A percentile compares a stretch with the other conserved stretches of the same genome.
Evolutionary conservation across 441 rosid genomes (phyloP).

Genomic region (Populus tomentosa): DNA sequence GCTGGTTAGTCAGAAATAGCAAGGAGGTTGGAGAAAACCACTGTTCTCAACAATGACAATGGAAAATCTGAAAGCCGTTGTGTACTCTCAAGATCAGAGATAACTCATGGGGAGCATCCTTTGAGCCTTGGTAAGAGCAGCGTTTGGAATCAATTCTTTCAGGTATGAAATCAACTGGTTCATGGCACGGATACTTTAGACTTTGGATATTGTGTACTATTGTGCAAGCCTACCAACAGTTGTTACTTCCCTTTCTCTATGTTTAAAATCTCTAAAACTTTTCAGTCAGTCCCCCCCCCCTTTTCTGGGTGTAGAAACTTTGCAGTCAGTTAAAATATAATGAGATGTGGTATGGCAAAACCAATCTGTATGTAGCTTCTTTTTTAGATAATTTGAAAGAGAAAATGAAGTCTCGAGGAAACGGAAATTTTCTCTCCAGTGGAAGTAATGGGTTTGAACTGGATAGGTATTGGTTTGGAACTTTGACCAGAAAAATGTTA

Average conservation of each 20-base stretch:
- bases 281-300: background rate
- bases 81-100: slow-evolving; percentile 69
- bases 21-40: slow-evolving; percentile 77
- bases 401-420: background rate
- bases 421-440: background rate
- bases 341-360: background rate
- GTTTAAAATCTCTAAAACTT: background rate
- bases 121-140: slow-evolving; percentile 86
- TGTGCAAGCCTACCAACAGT: background rate
- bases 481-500: background rate
- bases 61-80: slow-evolving; percentile 46
- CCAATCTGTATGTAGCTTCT: background rate
- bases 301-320: background rate
- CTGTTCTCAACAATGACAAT: slow-evolving; percentile 44
- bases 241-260: background rate
- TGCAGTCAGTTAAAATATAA: background rate
- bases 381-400: background rate
- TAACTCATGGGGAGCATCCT: slow-evolving; percentile 91
- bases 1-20: slow-evolving; percentile 98
- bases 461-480: background rate
- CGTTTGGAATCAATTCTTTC: slow-evolving; percentile 90
- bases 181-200: background rate
- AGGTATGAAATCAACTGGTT: slow-evolving; percentile 45
- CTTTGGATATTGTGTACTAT: background rate
- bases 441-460: background rate